phyloP scores from a whole-genome alignment of 2,329 filamentous ascomycete species.

The Penicillium sp. region DNA sequence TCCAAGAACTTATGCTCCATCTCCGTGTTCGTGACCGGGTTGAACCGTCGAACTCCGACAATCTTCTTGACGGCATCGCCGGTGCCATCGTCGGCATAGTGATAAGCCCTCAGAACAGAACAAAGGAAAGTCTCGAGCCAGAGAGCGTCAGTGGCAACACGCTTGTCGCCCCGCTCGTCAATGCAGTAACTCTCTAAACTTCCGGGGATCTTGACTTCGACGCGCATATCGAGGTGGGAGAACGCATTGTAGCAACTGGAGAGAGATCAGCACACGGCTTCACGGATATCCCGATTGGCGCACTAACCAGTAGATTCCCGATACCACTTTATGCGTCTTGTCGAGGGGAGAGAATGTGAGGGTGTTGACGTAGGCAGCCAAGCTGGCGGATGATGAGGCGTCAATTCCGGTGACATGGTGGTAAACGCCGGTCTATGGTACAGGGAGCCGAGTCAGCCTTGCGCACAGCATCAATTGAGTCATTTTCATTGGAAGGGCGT shows the following conservation, averaged over 20 bases:
- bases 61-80: slow-evolving; percentile 96
- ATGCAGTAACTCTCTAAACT: slow-evolving; percentile 97
- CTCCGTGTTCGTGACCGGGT: slow-evolving; percentile 97
- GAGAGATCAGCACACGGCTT: slow-evolving; percentile 16
- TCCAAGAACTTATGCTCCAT: slow-evolving; percentile 95
- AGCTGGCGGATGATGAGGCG: slow-evolving; percentile 92
- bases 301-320: slow-evolving; percentile 86
- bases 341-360: slow-evolving; percentile 87
- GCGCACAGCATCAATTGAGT: background rate
- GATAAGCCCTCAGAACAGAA: slow-evolving; percentile 89
- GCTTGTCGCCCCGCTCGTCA: slow-evolving; percentile 93
- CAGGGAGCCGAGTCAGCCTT: slow-evolving; percentile 5
- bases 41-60: slow-evolving; percentile 94
- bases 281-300: background rate
- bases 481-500: slow-evolving; percentile 15
- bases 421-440: slow-evolving; percentile 77
- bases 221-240: slow-evolving; percentile 95
- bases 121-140: slow-evolving; percentile 98
- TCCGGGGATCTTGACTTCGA: slow-evolving; percentile 95
- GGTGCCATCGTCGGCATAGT: slow-evolving; percentile 92
- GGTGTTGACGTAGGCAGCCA: slow-evolving; percentile 98
- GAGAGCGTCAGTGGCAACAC: slow-evolving; percentile 86
- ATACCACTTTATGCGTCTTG: slow-evolving; percentile 84
- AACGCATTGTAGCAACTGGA: slow-evolving; percentile 97
- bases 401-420: slow-evolving; percentile 98